These are phyloP conservation scores for Dillenia suffruticosa DNA, from an alignment of 164 flowering plant genomes.

Conservation along the genomic window DNA sequence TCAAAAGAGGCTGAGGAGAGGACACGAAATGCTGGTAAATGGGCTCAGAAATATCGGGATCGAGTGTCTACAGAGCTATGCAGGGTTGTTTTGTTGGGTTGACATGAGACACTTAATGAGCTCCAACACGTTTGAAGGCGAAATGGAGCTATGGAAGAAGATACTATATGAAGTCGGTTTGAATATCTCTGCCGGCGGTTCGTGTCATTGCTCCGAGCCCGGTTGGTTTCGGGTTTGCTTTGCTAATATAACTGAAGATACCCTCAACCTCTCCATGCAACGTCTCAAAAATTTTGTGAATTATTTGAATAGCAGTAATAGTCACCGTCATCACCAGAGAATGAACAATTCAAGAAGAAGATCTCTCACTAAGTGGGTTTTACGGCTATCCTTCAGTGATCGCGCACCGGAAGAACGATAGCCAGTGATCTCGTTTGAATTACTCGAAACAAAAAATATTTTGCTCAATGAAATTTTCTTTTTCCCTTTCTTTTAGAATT, in stretches of 20 bases:
- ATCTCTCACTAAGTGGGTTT: constrained; percentile 50
- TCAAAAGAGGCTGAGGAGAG: constrained; percentile 33
- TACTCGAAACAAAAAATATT: too few relatives aligned
- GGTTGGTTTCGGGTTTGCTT: constrained; percentile 96
- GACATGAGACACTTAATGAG: constrained; percentile 70
- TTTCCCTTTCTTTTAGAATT: too few relatives aligned
- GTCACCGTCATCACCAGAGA: background rate
- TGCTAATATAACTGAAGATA: constrained; percentile 74
- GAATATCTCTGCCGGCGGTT: constrained; percentile 82
- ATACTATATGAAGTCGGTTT: constrained; percentile 59
- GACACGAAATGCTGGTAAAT: constrained; percentile 41
- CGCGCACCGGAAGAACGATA: constrained; percentile 37
- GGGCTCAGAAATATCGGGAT: constrained; percentile 56
- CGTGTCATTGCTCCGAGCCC: constrained; percentile 87
- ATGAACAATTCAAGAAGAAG: constrained; percentile 16
- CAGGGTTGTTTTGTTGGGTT: constrained; percentile 87
- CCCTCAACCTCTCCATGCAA: constrained; percentile 48
- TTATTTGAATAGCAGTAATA: background rate
- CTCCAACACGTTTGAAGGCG: constrained; percentile 51
- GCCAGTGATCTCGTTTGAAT: constrained; percentile 5
- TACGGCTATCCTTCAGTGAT: constrained; percentile 35
- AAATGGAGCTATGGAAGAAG: constrained; percentile 79
- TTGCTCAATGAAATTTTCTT: too few relatives aligned
- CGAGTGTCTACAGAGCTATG: constrained; percentile 55
- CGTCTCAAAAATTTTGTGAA: constrained; percentile 46